Evolutionary conservation across 192 early-diverging fungal species (phyloP).

Genomic region (Paraglomus brasilianum): DNA sequence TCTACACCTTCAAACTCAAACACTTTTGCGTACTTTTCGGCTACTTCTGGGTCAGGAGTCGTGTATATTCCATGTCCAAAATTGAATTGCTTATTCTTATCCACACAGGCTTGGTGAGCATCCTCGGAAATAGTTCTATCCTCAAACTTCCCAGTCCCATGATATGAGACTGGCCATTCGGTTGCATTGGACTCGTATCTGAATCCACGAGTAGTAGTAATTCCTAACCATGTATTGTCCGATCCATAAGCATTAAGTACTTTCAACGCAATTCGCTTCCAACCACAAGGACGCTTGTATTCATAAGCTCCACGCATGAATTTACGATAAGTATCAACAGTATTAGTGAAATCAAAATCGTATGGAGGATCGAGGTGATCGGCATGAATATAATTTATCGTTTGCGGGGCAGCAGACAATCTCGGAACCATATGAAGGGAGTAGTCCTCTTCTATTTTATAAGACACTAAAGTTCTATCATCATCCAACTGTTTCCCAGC

Average conservation of each 20-base stretch:
- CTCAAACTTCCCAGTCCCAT: constrained; percentile 16
- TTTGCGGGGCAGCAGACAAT: no score
- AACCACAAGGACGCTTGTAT: constrained; percentile 12
- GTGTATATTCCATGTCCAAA: constrained; percentile 26
- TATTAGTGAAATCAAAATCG: constrained; percentile 20
- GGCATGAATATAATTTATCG: constrained; percentile 9
- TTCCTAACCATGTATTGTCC: constrained; percentile 15
- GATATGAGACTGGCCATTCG: constrained; percentile 33
- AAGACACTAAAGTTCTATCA: no score
- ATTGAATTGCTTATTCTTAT: constrained; percentile 4
- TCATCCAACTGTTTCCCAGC: no score
- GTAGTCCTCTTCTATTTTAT: no score
- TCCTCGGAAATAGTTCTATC: constrained; percentile 15
- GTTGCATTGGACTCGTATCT: not conserved
- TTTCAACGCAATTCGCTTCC: constrained; percentile 17
- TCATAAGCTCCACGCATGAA: constrained; percentile 3
- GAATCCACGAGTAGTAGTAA: not conserved
- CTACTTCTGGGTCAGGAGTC: constrained; percentile 24
- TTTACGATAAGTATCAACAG: not conserved
- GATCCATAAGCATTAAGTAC: constrained; percentile 15
- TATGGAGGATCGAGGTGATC: constrained; percentile 11
- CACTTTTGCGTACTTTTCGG: not conserved
- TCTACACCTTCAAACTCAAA: not conserved
- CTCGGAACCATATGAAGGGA: no score
- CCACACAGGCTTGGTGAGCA: not conserved